Conservation (phyloP, 345 rosid genomes). For the Balakata baccata region DNA sequence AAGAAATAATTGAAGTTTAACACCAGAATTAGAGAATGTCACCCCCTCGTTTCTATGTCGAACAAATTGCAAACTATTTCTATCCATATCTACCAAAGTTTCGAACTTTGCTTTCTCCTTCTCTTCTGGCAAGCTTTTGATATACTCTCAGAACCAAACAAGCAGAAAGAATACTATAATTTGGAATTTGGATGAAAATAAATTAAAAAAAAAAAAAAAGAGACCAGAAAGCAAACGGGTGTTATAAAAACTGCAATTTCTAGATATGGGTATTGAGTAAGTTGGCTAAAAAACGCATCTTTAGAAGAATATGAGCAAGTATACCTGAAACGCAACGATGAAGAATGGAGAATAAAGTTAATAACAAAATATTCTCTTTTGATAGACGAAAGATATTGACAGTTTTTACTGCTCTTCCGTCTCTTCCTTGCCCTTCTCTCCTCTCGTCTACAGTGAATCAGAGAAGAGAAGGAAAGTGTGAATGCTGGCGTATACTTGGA, state of each 20-base stretch:
- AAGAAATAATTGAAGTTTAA: slow-evolving; percentile 13
- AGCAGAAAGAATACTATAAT: neutral
- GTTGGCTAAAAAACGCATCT: slow-evolving; percentile 14
- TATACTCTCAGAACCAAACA: slow-evolving; percentile 1
- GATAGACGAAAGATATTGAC: slow-evolving; percentile 5
- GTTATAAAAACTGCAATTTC: neutral
- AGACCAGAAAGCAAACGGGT: slow-evolving; percentile 11
- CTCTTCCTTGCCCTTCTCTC: neutral
- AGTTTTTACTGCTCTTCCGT: neutral
- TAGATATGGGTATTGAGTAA: neutral
- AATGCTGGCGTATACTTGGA: neutral
- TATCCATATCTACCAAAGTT: slow-evolving; percentile 15
- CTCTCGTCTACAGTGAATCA: slow-evolving; percentile 17
- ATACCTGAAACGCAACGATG: neutral
- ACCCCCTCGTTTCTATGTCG: slow-evolving; percentile 16
- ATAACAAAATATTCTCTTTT: neutral
- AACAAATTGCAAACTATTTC: slow-evolving; percentile 10
- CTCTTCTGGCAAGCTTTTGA: neutral
- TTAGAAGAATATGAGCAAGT: slow-evolving; percentile 16
- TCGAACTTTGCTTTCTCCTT: slow-evolving; percentile 1
- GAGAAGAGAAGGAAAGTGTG: slow-evolving; percentile 21
- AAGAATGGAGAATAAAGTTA: neutral
- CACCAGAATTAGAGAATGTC: slow-evolving; percentile 22
- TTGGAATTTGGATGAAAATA: neutral
- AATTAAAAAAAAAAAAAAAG: neutral